Evolutionary conservation across 2,329 filamentous ascomycete species (phyloP).

Genomic region (Colletotrichum noveboracense): DNA sequence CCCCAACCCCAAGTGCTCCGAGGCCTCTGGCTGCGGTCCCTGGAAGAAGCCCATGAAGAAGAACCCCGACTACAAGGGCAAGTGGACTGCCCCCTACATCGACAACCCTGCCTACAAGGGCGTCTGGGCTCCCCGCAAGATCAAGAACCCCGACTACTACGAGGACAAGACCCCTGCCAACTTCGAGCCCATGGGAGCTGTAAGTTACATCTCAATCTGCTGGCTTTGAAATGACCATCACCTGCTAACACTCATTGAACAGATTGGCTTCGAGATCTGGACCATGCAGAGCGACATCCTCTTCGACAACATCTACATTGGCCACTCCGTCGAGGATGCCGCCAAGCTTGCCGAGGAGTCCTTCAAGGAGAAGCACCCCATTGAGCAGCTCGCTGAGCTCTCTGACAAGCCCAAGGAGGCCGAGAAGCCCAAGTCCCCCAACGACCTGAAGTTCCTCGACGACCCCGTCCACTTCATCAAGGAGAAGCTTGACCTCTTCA

Average conservation of each 20-base stretch:
- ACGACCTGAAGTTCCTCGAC: conserved; percentile 85
- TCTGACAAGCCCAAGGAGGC: conserved; percentile 78
- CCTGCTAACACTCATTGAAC: conserved; percentile 8
- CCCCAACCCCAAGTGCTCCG: conserved; percentile 94
- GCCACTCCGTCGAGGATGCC: conserved; percentile 93
- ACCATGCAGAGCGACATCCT: conserved; percentile 99
- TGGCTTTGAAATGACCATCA: background rate
- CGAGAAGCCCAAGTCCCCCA: conserved; percentile 71
- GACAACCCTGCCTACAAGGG: conserved; percentile 99
- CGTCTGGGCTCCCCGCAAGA: conserved; percentile 91
- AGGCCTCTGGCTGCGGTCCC: conserved; percentile 90
- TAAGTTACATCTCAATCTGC: conserved; percentile 55
- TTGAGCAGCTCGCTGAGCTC: conserved; percentile 82
- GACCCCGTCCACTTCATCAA: conserved; percentile 87
- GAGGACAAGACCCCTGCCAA: conserved; percentile 97
- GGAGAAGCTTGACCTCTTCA: conserved; percentile 93
- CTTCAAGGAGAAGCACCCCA: conserved; percentile 84
- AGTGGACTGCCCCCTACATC: conserved; percentile 91
- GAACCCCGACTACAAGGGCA: conserved; percentile 98
- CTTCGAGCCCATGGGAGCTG: conserved; percentile 97
- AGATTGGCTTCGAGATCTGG: conserved; percentile 99
- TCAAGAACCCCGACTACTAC: conserved; percentile 93
- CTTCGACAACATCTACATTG: conserved; percentile 99
- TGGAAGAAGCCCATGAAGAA: conserved; percentile 92
- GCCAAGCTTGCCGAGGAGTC: conserved; percentile 88